Percentiles rank a stretch among this genome's conserved stretches.
phyloP scores from a whole-genome alignment of 176 grass and related monocot species.

The Musa troglodytarum region DNA sequence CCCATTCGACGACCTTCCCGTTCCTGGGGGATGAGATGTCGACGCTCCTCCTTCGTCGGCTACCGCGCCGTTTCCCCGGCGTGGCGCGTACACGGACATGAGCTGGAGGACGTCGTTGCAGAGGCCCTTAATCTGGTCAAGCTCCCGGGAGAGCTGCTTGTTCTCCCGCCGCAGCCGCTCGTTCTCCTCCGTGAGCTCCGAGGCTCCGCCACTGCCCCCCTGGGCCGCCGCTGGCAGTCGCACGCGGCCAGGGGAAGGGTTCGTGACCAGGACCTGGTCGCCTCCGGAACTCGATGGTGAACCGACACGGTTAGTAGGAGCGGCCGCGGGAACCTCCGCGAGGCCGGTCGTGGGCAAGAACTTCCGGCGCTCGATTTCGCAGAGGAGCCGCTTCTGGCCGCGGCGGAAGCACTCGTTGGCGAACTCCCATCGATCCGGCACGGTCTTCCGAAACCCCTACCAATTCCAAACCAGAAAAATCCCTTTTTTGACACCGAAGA shows the following conservation, averaged over 20 bases:
- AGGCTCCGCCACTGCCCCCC: not conserved
- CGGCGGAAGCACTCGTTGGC: not conserved
- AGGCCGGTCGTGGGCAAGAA: not conserved
- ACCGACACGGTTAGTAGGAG: not conserved
- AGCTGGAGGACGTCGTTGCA: slow-evolving; percentile 3
- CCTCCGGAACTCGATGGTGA: not conserved
- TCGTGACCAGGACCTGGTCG: not conserved
- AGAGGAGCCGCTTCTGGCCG: not conserved
- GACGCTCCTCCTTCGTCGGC: not conserved
- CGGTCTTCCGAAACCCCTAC: slow-evolving; percentile 6
- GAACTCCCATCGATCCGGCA: not conserved
- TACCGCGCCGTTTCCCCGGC: not conserved
- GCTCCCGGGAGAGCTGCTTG: not conserved
- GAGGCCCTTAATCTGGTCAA: not conserved
- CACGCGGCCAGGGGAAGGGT: not conserved
- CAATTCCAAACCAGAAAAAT: not conserved
- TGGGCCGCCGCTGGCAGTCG: not conserved
- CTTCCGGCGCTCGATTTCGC: slow-evolving; percentile 9
- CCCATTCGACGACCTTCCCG: not conserved
- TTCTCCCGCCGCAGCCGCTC: slow-evolving; percentile 7
- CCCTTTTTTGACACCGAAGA: not conserved
- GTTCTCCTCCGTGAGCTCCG: slow-evolving; percentile 1
- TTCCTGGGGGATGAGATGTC: not conserved
- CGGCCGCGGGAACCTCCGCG: not conserved
- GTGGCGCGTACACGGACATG: not conserved